These are phyloP conservation scores for Sphagnum magellanicum DNA, from an alignment of 228 moss, liverwort and hornwort genomes.

Conservation along the genomic window DNA sequence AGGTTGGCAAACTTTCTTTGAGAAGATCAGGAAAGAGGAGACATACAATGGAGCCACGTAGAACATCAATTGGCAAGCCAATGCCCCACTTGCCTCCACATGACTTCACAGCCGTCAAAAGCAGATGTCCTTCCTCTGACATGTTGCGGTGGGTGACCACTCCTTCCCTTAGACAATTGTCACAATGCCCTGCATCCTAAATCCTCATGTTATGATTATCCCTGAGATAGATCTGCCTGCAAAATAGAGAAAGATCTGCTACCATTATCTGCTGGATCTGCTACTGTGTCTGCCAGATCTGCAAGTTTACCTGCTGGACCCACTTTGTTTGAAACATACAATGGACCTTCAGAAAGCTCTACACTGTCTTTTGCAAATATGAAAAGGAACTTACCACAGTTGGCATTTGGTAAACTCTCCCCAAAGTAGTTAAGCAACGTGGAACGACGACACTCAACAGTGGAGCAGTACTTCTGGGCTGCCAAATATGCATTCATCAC, in stretches of 20 bases:
- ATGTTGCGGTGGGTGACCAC: slow-evolving; percentile 52
- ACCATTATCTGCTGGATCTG: too few relatives aligned
- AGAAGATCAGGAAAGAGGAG: too few relatives aligned
- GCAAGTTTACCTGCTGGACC: too few relatives aligned
- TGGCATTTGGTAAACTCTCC: slow-evolving; percentile 29
- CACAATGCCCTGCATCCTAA: slow-evolving; percentile 54
- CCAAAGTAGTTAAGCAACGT: slow-evolving; percentile 78
- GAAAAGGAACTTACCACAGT: slow-evolving; percentile 28
- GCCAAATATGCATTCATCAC: slow-evolving; percentile 68
- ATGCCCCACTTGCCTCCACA: slow-evolving; percentile 85
- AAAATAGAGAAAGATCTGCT: too few relatives aligned
- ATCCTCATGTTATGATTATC: too few relatives aligned
- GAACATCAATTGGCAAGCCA: slow-evolving; percentile 51
- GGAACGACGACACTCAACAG: slow-evolving; percentile 66
- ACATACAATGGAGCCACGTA: slow-evolving; percentile 45
- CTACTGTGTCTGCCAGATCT: too few relatives aligned
- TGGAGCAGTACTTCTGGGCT: slow-evolving; percentile 77
- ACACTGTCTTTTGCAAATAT: too few relatives aligned
- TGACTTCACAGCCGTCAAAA: slow-evolving; percentile 55
- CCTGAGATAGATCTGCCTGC: too few relatives aligned
- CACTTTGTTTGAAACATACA: too few relatives aligned
- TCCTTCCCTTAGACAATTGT: slow-evolving; percentile 66
- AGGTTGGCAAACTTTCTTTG: too few relatives aligned
- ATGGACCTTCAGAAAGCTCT: too few relatives aligned
- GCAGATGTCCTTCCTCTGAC: slow-evolving; percentile 65